These are phyloP conservation scores for Phytophthora sojae DNA, from an alignment of 352 stramenopile species.

Conservation along the genomic window DNA sequence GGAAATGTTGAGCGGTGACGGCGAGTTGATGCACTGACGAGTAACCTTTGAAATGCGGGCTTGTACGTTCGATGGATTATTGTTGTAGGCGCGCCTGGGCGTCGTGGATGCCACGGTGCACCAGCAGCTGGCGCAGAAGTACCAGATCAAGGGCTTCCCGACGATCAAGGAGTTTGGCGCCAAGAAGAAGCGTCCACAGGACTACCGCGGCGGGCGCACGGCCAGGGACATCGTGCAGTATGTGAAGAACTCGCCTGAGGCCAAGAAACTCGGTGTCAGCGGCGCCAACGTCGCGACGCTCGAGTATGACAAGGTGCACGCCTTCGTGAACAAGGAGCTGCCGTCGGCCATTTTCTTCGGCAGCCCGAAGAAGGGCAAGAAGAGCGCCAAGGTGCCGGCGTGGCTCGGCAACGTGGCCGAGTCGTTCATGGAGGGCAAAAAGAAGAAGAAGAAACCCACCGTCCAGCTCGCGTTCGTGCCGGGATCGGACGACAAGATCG, in stretches of 20 bases:
- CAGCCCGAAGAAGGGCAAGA: slow-evolving; percentile 58
- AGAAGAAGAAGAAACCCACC: slow-evolving; percentile 63
- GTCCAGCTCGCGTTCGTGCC: slow-evolving; percentile 71
- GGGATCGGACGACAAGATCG: slow-evolving; percentile 71
- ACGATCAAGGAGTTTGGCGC: slow-evolving; percentile 87
- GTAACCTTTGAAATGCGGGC: slow-evolving; percentile 10
- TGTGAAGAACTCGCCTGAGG: slow-evolving; percentile 70
- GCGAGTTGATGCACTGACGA: slow-evolving; percentile 14
- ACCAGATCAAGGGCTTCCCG: slow-evolving; percentile 79
- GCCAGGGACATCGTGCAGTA: slow-evolving; percentile 75
- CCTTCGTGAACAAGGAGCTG: slow-evolving; percentile 62
- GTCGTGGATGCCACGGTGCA: slow-evolving; percentile 74
- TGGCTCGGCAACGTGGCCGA: slow-evolving; percentile 69
- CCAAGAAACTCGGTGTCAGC: slow-evolving; percentile 75
- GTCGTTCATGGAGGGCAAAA: slow-evolving; percentile 63
- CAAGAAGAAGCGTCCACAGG: slow-evolving; percentile 82
- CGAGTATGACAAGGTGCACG: slow-evolving; percentile 57
- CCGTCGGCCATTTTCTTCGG: slow-evolving; percentile 81
- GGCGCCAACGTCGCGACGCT: slow-evolving; percentile 54
- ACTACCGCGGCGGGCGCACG: slow-evolving; percentile 76
- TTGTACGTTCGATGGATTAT: slow-evolving; percentile 3
- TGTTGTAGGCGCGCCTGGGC: slow-evolving; percentile 68
- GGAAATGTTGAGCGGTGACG: slow-evolving; percentile 1
- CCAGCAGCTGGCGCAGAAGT: slow-evolving; percentile 73
- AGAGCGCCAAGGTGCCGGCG: slow-evolving; percentile 53